phyloP scores from a whole-genome alignment of 768 basidiomycete genomes.

The Psilocybe subaeruginosa region DNA sequence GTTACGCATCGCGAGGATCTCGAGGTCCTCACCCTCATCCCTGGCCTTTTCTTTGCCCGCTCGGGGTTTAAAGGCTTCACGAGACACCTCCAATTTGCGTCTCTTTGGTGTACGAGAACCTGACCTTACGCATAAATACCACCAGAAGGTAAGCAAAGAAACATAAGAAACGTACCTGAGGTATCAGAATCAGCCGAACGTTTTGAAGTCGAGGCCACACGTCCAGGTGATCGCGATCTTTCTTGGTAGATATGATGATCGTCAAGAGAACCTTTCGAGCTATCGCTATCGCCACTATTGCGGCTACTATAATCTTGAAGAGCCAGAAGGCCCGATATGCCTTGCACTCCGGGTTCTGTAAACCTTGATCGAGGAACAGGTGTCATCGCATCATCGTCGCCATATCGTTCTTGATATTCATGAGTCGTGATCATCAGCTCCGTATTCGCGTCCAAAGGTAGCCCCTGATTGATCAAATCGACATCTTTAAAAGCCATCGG shows the following conservation, averaged over 20 bases:
- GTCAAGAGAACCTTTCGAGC: not conserved
- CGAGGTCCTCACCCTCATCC: not conserved
- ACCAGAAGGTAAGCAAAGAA: no score
- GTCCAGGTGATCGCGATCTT: not conserved
- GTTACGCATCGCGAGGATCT: not conserved
- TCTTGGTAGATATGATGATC: not conserved
- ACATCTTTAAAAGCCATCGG: slow-evolving; percentile 9
- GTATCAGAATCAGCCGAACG: slow-evolving; percentile 12
- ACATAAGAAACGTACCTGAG: slow-evolving; percentile 6
- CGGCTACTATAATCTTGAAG: not conserved
- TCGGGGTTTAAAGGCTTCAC: not conserved
- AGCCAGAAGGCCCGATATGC: not conserved
- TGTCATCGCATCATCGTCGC: not conserved
- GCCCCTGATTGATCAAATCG: not conserved
- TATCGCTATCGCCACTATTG: not conserved
- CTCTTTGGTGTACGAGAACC: slow-evolving; percentile 16
- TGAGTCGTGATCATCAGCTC: not conserved
- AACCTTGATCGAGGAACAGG: not conserved
- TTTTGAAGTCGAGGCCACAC: slow-evolving; percentile 8
- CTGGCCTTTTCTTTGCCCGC: slow-evolving; percentile 9
- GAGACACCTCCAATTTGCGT: not conserved
- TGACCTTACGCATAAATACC: not conserved
- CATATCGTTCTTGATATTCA: not conserved
- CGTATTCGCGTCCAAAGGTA: not conserved
- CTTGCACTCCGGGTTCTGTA: no score